Evolutionary conservation across 1,284 basidiomycete species (phyloP).

Genomic region (Hypsizygus ulmarius): DNA sequence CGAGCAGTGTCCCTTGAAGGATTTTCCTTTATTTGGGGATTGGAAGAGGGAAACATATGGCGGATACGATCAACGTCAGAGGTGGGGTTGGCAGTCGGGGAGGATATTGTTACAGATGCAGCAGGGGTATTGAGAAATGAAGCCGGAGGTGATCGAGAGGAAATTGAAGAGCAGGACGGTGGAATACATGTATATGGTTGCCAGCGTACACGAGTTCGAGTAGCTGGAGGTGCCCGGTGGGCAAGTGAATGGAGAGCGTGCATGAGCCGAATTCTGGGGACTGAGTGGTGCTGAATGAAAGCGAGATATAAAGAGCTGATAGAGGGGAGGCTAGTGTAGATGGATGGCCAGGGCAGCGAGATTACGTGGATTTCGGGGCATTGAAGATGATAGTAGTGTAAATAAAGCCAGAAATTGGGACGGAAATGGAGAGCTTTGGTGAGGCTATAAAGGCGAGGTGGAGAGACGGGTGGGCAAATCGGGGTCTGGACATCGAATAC

Average conservation of each 20-base stretch:
- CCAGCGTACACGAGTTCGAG: conserved; percentile 67
- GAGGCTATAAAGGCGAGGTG: conserved; percentile 12
- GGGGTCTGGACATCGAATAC: conserved; percentile 28
- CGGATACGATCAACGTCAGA: conserved; percentile 38
- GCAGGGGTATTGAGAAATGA: conserved; percentile 60
- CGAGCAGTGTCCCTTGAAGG: conserved; percentile 49
- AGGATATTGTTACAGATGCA: conserved; percentile 50
- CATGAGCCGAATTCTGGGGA: conserved; percentile 38
- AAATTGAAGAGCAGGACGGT: conserved; percentile 32
- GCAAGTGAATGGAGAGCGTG: conserved; percentile 62
- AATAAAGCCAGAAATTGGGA: conserved; percentile 20
- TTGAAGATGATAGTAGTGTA: conserved; percentile 27
- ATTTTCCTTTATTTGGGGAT: conserved; percentile 36
- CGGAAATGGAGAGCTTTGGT: conserved; percentile 14
- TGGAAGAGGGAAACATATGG: conserved; percentile 28
- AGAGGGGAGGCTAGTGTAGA: conserved; percentile 14
- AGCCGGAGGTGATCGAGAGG: conserved; percentile 44
- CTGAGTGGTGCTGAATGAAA: conserved; percentile 26
- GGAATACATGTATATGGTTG: conserved; percentile 60
- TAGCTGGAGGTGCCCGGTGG: conserved; percentile 65
- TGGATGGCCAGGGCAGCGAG: conserved; percentile 18
- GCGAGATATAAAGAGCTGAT: conserved; percentile 19
- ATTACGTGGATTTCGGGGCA: conserved; percentile 35
- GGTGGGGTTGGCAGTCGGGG: conserved; percentile 31
- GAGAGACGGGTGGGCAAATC: conserved; percentile 28